Evolutionary conservation across 2,329 filamentous ascomycete genomes (phyloP), one percentile per base, ranked within the genome.

Genomic region (Falciphora oryzae): DNA sequence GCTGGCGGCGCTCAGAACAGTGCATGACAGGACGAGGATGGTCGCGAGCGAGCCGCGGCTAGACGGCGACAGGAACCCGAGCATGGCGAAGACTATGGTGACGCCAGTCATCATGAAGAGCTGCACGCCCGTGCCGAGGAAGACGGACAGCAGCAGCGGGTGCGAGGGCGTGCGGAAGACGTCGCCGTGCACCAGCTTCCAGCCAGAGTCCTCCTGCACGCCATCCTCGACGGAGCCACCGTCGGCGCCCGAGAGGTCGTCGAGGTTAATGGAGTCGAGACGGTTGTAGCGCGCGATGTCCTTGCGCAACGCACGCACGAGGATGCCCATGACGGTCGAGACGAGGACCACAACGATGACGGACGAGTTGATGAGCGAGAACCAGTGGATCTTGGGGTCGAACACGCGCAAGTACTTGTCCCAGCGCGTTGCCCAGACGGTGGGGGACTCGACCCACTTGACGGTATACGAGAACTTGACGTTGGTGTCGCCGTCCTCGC

Each of bases 341-440:
- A 94, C 89, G 57, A 98, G 82, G 77, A 98, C 95, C 61, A 97
- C 84, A 62, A 99, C 93, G 67, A 99, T 96, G 59, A 98, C 88
- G 62, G 95, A 91, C 50, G 93, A 97, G 77, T 97, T 97, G 78
- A 98, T 91, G 62, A 99, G 87, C 66, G 93, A 97, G 80, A 98
- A 97, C 95, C 95, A 99, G 77, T 99, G 95, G 71, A 99, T 98
- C 81, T 95, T 96, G 63, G 95, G 93, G 75, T 98, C 93, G 73
- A 93, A 96, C 35, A 99, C 94, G 73, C 98, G 94, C 50, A 99
- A 84, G 75, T 98, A 98, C 78, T 97, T 98, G 82, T 99, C 95
- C 95, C 95, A 99, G 68, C 95, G 87, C 16, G 95, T 99, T 32
- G 95, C 95, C 89, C 96, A 99, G 1, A 90, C 91, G 1, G 93